Percentiles rank a stretch among this genome's conserved stretches.
Evolutionary conservation across 2,329 filamentous ascomycete species (phyloP).

Genomic region (Alternaria sp.): DNA sequence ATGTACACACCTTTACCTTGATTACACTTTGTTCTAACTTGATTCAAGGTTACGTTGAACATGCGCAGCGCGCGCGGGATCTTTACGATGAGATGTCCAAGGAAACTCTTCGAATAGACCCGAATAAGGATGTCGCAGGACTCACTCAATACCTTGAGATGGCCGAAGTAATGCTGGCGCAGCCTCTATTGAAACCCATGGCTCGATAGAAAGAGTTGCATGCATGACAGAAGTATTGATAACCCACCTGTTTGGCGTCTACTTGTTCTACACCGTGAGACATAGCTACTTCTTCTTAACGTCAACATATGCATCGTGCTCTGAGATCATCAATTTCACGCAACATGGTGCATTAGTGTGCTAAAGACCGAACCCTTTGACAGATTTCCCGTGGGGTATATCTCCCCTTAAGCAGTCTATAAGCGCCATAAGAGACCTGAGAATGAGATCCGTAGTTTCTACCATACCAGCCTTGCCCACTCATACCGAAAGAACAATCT

Average conservation of each 20-base stretch:
- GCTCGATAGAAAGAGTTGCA: background rate
- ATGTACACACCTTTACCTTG: background rate
- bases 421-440: slow-evolving; percentile 1
- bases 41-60: background rate
- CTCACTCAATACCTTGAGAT: background rate
- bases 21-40: background rate
- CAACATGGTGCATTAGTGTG: background rate
- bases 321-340: background rate
- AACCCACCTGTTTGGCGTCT: background rate
- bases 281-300: background rate
- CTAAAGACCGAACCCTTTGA: slow-evolving; percentile 3
- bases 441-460: slow-evolving; percentile 1
- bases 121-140: background rate
- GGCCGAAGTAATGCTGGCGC: background rate
- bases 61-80: background rate
- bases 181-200: background rate
- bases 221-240: background rate
- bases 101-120: background rate
- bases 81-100: background rate
- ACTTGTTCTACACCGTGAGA: background rate
- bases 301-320: background rate
- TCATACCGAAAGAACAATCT: background rate
- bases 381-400: slow-evolving; percentile 6
- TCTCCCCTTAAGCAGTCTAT: slow-evolving; percentile 8
- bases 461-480: background rate